Conservation (phyloP, 345 rosid species). For the Erodium maritimum region DNA sequence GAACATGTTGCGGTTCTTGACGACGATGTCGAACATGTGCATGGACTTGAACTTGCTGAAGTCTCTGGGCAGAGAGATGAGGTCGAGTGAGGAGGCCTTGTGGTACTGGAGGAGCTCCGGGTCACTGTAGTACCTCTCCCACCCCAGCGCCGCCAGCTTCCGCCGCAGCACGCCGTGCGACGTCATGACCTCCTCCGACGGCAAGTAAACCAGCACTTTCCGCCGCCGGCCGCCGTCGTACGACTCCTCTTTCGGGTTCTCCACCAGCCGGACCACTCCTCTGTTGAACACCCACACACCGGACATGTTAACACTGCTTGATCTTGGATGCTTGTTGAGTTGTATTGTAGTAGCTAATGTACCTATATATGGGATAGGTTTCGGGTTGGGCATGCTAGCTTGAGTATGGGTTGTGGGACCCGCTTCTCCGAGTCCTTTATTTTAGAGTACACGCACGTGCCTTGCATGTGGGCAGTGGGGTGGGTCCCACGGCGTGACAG, state of each 20-base stretch:
- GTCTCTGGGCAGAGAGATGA: conserved; percentile 68
- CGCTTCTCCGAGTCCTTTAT: too few species aligned
- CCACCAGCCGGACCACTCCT: not conserved
- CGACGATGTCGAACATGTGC: conserved; percentile 84
- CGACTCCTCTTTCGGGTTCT: too few species aligned
- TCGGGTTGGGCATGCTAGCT: too few species aligned
- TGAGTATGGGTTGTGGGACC: too few species aligned
- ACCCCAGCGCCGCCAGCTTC: conserved; percentile 51
- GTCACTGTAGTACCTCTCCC: conserved; percentile 59
- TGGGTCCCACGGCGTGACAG: too few species aligned
- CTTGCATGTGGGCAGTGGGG: too few species aligned
- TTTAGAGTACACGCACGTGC: too few species aligned
- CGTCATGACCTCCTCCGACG: conserved; percentile 50
- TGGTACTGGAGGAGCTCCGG: conserved; percentile 67
- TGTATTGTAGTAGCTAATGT: too few species aligned
- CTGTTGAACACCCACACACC: not conserved
- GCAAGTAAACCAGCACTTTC: conserved; percentile 22
- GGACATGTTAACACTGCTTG: not conserved
- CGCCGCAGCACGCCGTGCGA: conserved; percentile 49
- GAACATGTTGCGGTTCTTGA: conserved; percentile 57
- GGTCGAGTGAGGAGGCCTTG: conserved; percentile 45
- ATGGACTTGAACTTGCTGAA: conserved; percentile 52
- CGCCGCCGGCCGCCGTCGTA: not conserved
- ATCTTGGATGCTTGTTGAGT: too few species aligned
- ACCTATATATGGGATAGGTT: too few species aligned